Evolutionary conservation across 2,329 filamentous ascomycete genomes (phyloP).

Genomic region (Alternaria triticina): DNA sequence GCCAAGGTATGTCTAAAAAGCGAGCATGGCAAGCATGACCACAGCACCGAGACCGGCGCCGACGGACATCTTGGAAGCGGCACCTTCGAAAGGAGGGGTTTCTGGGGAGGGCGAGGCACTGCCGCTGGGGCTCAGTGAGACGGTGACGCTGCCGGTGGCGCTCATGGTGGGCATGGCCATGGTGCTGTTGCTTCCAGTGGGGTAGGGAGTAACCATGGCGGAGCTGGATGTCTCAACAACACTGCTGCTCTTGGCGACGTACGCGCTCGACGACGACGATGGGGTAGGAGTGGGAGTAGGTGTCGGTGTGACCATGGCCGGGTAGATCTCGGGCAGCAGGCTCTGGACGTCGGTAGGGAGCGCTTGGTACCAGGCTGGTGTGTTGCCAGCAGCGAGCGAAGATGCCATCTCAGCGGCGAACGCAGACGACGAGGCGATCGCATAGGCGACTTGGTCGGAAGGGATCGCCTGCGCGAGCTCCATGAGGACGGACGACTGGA

Average conservation of each 20-base stretch:
- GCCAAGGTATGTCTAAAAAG: constrained; percentile 37
- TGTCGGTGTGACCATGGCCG: constrained; percentile 27
- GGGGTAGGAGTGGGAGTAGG: constrained; percentile 17
- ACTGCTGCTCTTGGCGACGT: constrained; percentile 7
- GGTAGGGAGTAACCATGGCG: neutral
- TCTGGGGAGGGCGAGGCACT: constrained; percentile 12
- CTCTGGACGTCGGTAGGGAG: constrained; percentile 55
- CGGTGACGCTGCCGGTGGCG: constrained; percentile 13
- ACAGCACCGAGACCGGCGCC: constrained; percentile 49
- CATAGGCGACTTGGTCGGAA: constrained; percentile 47
- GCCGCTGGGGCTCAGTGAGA: constrained; percentile 2
- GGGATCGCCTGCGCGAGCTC: constrained; percentile 56
- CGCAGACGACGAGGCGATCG: constrained; percentile 50
- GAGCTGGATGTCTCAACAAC: neutral
- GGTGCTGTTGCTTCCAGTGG: constrained; percentile 8
- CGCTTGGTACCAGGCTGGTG: constrained; percentile 54
- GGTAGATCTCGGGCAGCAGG: constrained; percentile 49
- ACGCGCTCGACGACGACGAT: neutral
- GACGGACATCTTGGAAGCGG: constrained; percentile 46
- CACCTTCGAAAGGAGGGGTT: constrained; percentile 24
- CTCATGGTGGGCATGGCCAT: constrained; percentile 12
- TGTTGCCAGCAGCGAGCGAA: constrained; percentile 52
- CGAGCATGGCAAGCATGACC: constrained; percentile 52
- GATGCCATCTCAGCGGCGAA: constrained; percentile 52
- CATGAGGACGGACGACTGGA: constrained; percentile 49